Evolutionary conservation across 106 monocot genomes (phyloP), one percentile per base, ranked within the genome.

Genomic region (Amphibolis antarctica): DNA sequence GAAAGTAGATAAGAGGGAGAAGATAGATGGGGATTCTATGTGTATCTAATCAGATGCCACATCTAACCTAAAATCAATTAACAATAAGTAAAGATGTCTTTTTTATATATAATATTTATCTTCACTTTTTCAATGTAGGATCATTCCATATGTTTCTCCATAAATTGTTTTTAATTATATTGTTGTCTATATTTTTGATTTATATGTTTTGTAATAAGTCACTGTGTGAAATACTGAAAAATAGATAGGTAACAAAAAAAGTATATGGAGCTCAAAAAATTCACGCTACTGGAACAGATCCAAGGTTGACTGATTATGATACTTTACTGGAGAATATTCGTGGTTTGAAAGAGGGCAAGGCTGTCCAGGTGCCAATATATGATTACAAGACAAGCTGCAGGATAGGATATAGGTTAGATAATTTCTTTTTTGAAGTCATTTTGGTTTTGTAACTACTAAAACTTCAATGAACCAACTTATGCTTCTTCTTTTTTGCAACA

Each of bases 301-400:
- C 88, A 67, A 74, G 88, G 22, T 69, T 88, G 18, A 83, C 83
- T 54, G 88, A 88, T 52, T 88, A 83, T 75, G 88, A 81, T 24
- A 88, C 83, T 49, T 67, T 88, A 56, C 55, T 88, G 65, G 75
- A 83, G 72, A 88, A 88, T 59, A 83, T 88, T 70, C 58, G 64
- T 61, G 83, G 80, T 56, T 50, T 88, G 28, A 88, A 83, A 67
- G 71, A 81, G 46, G 88, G 88, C 4, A 78, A 78, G 44, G 43
- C 74, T 28, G 83, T 83, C 28, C 62, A 88, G 54, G 88, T 88
- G 50, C 88, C 88, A 13, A 76, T 83, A 57, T 88, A 88, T 73
- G 88, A 88, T 76, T 88, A 65, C 71, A 88, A 88, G 66, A 70
- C 60, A 48, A 88, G 88, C 70, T 54, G 59, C 54, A 80, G 88